Percentiles rank a stretch among this genome's conserved stretches.
These are phyloP conservation scores for Hypoxylon sp. DNA, from an alignment of 2,329 filamentous ascomycete genomes.

Conservation along the genomic window DNA sequence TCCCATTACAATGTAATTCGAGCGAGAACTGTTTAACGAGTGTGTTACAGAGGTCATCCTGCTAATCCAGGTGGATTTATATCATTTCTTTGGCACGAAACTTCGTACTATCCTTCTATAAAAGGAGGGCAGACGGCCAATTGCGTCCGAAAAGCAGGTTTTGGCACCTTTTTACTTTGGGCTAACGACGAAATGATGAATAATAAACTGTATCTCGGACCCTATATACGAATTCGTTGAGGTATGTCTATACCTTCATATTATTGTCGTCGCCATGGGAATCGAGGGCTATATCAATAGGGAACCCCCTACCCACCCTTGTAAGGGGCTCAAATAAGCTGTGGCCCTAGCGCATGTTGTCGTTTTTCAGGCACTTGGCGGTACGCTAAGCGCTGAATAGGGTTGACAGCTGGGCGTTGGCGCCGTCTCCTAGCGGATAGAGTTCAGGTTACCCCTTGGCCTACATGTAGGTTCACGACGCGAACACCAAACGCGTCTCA, in stretches of 20 bases:
- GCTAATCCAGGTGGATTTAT: not conserved
- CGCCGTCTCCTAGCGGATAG: not conserved
- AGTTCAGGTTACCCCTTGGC: not conserved
- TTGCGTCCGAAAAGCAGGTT: not conserved
- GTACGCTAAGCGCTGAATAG: not conserved
- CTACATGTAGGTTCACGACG: not conserved
- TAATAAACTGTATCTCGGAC: not conserved
- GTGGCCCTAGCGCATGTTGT: slow-evolving; percentile 1
- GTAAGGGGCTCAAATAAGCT: not conserved
- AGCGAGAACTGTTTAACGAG: not conserved
- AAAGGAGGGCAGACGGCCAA: not conserved
- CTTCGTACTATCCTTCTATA: not conserved
- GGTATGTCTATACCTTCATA: not conserved
- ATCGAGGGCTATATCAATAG: not conserved
- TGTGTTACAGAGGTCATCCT: not conserved
- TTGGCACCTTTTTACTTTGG: not conserved
- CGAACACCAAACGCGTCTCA: not conserved
- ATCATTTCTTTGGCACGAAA: not conserved
- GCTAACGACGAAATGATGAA: not conserved
- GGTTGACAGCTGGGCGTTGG: no score
- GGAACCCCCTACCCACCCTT: not conserved
- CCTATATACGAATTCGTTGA: not conserved
- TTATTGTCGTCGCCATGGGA: not conserved
- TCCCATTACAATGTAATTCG: not conserved
- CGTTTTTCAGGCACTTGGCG: not conserved